Evolutionary conservation across 768 basidiomycete genomes (phyloP).

Genomic region (Collybia sp.): DNA sequence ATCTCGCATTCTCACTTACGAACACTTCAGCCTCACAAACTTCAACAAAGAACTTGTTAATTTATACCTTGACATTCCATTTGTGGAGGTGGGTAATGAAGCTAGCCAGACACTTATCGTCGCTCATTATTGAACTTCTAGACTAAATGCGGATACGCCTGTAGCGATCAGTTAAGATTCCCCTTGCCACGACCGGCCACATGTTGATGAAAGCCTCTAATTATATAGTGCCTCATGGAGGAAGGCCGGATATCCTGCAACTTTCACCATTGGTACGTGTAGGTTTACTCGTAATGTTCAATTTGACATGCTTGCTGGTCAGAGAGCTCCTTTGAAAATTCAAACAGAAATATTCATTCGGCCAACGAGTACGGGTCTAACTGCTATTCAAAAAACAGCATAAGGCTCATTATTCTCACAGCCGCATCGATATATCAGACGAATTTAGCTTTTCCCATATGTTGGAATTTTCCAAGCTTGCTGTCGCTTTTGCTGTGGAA

Average conservation of each 20-base stretch:
- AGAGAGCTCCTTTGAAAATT: conserved; percentile 72
- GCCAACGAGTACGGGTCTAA: conserved; percentile 62
- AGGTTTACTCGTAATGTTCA: conserved; percentile 6
- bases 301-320: conserved; percentile 10
- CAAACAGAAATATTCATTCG: conserved; percentile 83
- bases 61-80: conserved; percentile 80
- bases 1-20: conserved; percentile 3
- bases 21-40: conserved; percentile 57
- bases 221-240: conserved; percentile 65
- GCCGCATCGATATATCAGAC: conserved; percentile 77
- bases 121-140: conserved; percentile 21
- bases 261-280: conserved; percentile 74
- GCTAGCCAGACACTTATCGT: conserved; percentile 3
- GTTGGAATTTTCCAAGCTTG: conserved; percentile 84
- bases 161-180: conserved; percentile 79
- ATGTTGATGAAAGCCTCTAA: conserved; percentile 20
- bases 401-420: conserved; percentile 23
- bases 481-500: conserved; percentile 75
- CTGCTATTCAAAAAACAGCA: conserved; percentile 2
- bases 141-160: conserved; percentile 92
- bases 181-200: conserved; percentile 20
- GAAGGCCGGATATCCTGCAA: conserved; percentile 81
- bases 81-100: conserved; percentile 42
- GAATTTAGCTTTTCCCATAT: conserved; percentile 93
- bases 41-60: conserved; percentile 79